Conservation (phyloP, 495 filamentous ascomycete species). For the Penicillium pulvis region DNA sequence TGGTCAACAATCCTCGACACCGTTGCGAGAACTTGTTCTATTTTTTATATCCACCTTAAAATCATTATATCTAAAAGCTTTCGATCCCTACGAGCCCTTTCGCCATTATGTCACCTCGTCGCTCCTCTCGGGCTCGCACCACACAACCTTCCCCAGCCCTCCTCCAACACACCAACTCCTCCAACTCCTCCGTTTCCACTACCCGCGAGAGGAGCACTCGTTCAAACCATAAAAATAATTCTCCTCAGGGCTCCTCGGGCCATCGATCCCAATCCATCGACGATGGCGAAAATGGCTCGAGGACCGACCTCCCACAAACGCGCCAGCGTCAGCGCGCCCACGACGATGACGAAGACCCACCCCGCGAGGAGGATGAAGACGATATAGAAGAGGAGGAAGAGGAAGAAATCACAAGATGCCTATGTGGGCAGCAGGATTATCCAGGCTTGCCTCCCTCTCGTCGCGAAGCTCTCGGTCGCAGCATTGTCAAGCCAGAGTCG, state of each 20-base stretch:
- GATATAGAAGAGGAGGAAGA: conserved; percentile 71
- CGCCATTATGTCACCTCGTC: conserved; percentile 69
- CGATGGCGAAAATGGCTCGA: conserved; percentile 57
- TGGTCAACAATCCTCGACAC: conserved; percentile 9
- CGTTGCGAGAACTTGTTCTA: conserved; percentile 3
- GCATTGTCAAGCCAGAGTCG: conserved; percentile 62
- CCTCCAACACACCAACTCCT: conserved; percentile 72
- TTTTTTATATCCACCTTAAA: conserved; percentile 11
- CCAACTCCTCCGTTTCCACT: conserved; percentile 72
- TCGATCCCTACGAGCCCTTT: conserved; percentile 7
- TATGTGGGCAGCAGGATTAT: conserved; percentile 93
- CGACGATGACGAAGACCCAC: conserved; percentile 58
- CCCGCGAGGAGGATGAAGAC: conserved; percentile 61
- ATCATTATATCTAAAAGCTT: conserved; percentile 13
- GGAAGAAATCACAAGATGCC: conserved; percentile 90
- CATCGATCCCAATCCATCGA: conserved; percentile 82
- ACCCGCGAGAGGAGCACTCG: conserved; percentile 71
- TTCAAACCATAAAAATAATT: conserved; percentile 68
- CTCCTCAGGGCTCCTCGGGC: conserved; percentile 71
- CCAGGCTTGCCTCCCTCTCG: conserved; percentile 76
- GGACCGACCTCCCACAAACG: conserved; percentile 66
- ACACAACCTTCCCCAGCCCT: conserved; percentile 68
- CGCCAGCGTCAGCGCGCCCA: conserved; percentile 72
- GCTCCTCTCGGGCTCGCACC: conserved; percentile 87
- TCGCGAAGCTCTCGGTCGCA: conserved; percentile 58